Evolutionary conservation across 352 stramenopile genomes (phyloP), one percentile per base, ranked within the genome.

Genomic region (Pythium sp.): DNA sequence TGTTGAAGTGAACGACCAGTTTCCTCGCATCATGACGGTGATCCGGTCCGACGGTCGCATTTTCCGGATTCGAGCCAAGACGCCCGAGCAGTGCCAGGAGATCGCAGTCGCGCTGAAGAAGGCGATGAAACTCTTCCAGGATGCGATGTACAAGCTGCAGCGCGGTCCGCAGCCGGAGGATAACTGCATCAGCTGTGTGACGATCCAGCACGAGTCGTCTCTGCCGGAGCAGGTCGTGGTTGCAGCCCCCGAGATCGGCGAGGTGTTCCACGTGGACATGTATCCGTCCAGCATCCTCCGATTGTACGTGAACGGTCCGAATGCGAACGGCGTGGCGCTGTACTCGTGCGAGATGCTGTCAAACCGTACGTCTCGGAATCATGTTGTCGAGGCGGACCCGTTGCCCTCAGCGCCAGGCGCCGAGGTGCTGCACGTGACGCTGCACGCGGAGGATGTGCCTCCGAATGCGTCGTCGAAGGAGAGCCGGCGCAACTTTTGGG

Each of bases 1-100:
- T 65, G 84, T 91, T 49, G 84, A 91, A 61, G 78, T 93, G 51
- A 88, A 84, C 65, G 83, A 91, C 28, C 75, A 89, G 61, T 87
- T 82, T 59, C 78, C 85, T 30, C 80, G 81, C 8, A 91, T 93
- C 69, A 65, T 93, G 5, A 90, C 82, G 30, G 81, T 86, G 32
- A 86, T 93, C n/a, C 85, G 85, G 28, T 81, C 83, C 0, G 83
- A 93, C 72, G 85, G 85, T 3, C 80, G 83, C 56, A 81, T 93
- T 24, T 93, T 91, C 62, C 81, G 82, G 34, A 75, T 93, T 7
- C 85, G 85, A 54, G 81, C 85, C 22, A 87, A 87, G 55, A 86
- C 78, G 1, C 72, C 81, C 3, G 81, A 87, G 51, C 82, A 93
- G 67, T 91, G 85, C 60, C 75, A 77, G 18, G 80, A 90, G 49